phyloP scores from a whole-genome alignment of 148 eudicot species.

The Diospyros lotus region DNA sequence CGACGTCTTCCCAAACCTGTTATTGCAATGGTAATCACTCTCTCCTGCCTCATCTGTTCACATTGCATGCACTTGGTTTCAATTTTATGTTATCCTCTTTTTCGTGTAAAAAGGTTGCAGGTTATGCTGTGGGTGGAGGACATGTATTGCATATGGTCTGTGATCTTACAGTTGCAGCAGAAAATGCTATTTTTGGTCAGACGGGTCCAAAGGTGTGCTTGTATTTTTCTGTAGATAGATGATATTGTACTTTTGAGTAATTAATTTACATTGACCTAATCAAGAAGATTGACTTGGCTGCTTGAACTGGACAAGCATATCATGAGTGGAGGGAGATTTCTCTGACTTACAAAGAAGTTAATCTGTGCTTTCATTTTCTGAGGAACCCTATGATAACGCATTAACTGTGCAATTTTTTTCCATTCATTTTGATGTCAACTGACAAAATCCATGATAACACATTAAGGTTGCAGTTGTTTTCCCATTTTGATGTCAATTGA shows the following conservation, averaged over 20 bases:
- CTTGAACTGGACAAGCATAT: neutral
- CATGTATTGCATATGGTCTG: constrained; percentile 95
- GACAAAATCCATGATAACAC: neutral
- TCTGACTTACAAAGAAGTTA: neutral
- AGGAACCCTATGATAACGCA: neutral
- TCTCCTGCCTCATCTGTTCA: neutral
- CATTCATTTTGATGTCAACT: neutral
- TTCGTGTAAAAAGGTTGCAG: constrained; percentile 68
- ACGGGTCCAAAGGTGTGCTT: constrained; percentile 85
- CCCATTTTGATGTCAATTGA: neutral
- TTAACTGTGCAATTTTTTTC: neutral
- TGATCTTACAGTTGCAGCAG: constrained; percentile 95
- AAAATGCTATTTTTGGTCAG: constrained; percentile 94
- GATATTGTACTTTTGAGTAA: neutral
- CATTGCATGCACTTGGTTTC: constrained; percentile 2
- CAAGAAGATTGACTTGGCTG: neutral
- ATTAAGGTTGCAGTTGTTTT: neutral
- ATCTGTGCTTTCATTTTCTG: neutral
- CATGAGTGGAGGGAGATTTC: neutral
- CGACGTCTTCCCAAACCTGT: constrained; percentile 96
- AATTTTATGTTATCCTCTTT: neutral
- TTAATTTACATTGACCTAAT: neutral
- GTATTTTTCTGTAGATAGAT: neutral
- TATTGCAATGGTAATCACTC: constrained; percentile 75
- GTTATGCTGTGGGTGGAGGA: constrained; percentile 98